Conservation (phyloP, 2,329 filamentous ascomycete species). For the Paradendryphiella salina region DNA sequence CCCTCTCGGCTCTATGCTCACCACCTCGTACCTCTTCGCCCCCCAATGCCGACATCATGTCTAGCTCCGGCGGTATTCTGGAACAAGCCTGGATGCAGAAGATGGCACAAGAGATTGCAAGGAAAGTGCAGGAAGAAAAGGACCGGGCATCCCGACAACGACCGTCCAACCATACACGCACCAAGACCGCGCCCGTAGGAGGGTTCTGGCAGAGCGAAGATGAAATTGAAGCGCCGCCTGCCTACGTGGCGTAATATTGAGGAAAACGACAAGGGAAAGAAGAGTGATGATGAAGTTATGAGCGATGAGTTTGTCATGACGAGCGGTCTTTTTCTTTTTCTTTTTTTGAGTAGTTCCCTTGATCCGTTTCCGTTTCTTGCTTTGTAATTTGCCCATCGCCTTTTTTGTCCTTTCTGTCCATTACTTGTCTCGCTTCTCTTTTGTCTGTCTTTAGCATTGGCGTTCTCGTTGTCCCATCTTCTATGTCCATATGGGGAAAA, state of each 20-base stretch:
- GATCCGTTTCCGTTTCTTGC: conserved; percentile 5
- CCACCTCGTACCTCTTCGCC: conserved; percentile 32
- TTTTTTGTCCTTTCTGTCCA: background rate
- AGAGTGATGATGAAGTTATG: conserved; percentile 10
- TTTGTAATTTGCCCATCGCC: conserved; percentile 1
- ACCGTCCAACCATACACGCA: conserved; percentile 10
- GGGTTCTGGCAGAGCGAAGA: conserved; percentile 34
- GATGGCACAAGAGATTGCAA: conserved; percentile 89
- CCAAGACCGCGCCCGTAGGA: conserved; percentile 13
- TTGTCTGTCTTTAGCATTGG: conserved; percentile 8
- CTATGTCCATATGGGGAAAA: background rate
- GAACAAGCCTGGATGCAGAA: conserved; percentile 89
- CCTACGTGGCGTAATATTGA: conserved; percentile 36
- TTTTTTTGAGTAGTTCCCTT: background rate
- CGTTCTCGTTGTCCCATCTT: background rate
- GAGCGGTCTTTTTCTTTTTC: conserved; percentile 3
- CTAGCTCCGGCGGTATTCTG: conserved; percentile 58
- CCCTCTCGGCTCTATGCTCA: conserved; percentile 32
- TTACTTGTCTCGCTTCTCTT: background rate
- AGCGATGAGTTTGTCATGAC: conserved; percentile 16
- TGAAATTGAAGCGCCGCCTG: conserved; percentile 39
- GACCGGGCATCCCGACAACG: conserved; percentile 23
- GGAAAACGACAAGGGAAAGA: background rate
- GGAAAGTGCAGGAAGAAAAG: conserved; percentile 87
- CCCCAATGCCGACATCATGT: conserved; percentile 27